Conservation (phyloP, 257 asterid species). For the Solanum rostratum region DNA sequence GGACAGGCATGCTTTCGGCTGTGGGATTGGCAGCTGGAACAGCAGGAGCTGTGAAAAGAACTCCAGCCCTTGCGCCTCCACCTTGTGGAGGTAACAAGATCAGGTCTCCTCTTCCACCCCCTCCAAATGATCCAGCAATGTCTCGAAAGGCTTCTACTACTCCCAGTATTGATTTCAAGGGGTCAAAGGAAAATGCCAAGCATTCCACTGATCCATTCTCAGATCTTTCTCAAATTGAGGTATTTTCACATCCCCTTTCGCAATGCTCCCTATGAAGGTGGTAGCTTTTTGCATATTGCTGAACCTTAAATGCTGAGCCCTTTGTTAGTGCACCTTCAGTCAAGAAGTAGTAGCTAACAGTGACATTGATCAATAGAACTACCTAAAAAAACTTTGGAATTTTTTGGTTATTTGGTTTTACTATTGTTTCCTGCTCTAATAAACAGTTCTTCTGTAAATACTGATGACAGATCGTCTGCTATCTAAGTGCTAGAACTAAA, state of each 20-base stretch:
- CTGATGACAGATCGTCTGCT: not conserved
- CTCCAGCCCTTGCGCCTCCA: conserved; percentile 73
- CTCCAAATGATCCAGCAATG: conserved; percentile 68
- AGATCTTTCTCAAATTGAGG: conserved; percentile 87
- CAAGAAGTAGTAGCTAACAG: not conserved
- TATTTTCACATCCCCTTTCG: not conserved
- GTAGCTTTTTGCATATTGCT: not conserved
- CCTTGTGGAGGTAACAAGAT: conserved; percentile 56
- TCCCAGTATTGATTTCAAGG: conserved; percentile 22
- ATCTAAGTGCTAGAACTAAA: not conserved
- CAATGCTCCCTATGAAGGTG: not conserved
- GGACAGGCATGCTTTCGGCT: conserved; percentile 87
- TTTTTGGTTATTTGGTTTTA: not conserved
- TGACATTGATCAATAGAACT: not conserved
- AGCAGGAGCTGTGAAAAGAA: conserved; percentile 47
- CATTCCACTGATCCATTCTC: conserved; percentile 43
- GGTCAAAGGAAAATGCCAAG: conserved; percentile 31
- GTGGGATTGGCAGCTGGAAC: conserved; percentile 51
- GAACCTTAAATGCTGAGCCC: not conserved
- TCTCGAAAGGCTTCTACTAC: conserved; percentile 31
- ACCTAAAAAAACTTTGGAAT: not conserved
- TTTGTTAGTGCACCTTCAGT: not conserved
- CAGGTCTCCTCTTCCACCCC: conserved; percentile 91
- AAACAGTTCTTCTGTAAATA: not conserved
- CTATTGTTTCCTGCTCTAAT: not conserved